phyloP scores from a whole-genome alignment of 495 filamentous ascomycete species.

The Schizothecium vesticola region DNA sequence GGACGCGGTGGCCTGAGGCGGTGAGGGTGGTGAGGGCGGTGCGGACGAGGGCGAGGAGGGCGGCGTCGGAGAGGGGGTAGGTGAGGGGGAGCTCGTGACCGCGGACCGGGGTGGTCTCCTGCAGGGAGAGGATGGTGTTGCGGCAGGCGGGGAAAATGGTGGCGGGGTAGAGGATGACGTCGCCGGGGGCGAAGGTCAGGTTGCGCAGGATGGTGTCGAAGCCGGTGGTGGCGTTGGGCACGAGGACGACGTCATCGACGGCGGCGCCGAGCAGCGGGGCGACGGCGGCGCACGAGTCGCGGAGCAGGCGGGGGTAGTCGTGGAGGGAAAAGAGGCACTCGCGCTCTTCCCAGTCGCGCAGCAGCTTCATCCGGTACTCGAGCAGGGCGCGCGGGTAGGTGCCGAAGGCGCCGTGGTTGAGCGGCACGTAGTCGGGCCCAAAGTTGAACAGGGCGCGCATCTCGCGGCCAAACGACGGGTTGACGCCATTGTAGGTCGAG shows the following conservation, averaged over 20 bases:
- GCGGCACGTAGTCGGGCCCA: constrained; percentile 28
- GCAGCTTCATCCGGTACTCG: constrained; percentile 25
- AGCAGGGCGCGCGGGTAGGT: constrained; percentile 31
- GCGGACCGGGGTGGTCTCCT: constrained; percentile 45
- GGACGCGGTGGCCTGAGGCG: constrained; percentile 38
- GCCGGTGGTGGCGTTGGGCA: constrained; percentile 72
- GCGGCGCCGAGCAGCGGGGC: constrained; percentile 57
- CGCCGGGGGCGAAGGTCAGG: constrained; percentile 47
- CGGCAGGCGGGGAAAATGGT: constrained; percentile 68
- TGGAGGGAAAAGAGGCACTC: constrained; percentile 47
- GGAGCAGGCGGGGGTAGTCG: constrained; percentile 50
- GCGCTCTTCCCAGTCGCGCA: constrained; percentile 29
- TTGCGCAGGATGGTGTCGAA: constrained; percentile 68
- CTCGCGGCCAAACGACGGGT: constrained; percentile 26
- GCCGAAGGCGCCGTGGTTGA: constrained; percentile 41
- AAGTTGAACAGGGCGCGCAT: constrained; percentile 38
- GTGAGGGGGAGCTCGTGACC: constrained; percentile 29
- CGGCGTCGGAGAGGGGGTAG: constrained; percentile 56
- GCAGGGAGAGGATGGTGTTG: constrained; percentile 58
- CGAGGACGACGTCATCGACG: constrained; percentile 60
- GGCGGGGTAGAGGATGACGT: constrained; percentile 58
- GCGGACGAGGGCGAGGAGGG: constrained; percentile 47
- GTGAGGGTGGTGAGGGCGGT: constrained; percentile 36
- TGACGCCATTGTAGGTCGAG: not conserved
- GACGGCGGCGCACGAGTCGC: constrained; percentile 53